Base-by-base conservation (phyloP, 108 stramenopile genomes). In the Discostella stelligeroides region DNA sequence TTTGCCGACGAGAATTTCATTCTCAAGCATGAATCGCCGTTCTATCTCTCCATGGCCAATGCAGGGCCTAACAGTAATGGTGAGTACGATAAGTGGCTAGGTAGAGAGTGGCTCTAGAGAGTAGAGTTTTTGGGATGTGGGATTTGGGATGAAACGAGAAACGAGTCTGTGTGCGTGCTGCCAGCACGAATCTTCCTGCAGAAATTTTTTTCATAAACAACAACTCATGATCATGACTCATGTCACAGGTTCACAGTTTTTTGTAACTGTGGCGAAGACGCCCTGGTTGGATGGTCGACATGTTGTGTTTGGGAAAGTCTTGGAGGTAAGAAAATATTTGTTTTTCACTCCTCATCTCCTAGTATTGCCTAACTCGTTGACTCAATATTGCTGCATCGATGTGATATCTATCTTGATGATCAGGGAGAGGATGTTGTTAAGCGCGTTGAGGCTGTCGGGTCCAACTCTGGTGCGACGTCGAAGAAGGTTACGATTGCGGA, bases 241-340 rank as follows among this genome's bases (percentile, higher is more conserved):
- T n/a, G n/a, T n/a, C n/a, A n/a, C n/a, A n/a, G n/a, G 98, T 75
- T 90, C 82, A 29, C 97, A 99, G 75, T 97, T 98, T 83, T 98
- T 98, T 83, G 96, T 98, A 75, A 98, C 97, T 29, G 97, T 96
- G 59, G 95, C 91, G 72, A 93, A 96, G 63, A 98, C 97, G n/a
- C 83, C 94, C 17, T 98, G 97, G 97, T 68, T 99, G 51, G 98
- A 99, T 75, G 86, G 82, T 73, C 60, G 69, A 63, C 97, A 98
- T 64, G 97, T 98, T 72, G 99, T 99, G 6, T 99, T 99, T 85
- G 99, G 99, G 62, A 95, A 93, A 67, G 97, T 98, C 13, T 67
- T 96, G 30, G 92, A 98, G 68, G 76, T 76, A 41, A 45, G 76
- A 46, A 17, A 21, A 13, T 10, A 12, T 5, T 12, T 4, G 18